Conservation (phyloP, 169 alveolate genomes). For the Plasmodium relictum region DNA sequence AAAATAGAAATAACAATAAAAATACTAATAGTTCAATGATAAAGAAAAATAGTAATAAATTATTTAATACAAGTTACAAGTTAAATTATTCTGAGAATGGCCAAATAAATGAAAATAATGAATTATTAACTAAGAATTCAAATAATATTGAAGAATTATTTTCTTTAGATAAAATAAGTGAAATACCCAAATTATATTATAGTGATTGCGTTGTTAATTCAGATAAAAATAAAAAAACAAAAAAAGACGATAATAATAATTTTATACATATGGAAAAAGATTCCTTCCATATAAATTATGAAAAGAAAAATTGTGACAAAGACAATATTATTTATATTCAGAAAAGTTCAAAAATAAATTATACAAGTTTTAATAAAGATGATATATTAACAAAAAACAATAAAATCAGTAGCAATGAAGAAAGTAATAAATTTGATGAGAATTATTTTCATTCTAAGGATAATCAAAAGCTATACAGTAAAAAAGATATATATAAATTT, state of each 20-base stretch:
- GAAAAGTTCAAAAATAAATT: too few relatives aligned
- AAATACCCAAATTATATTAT: too few relatives aligned
- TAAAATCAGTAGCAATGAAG: too few relatives aligned
- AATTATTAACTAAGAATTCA: not conserved
- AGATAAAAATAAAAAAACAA: not conserved
- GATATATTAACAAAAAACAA: too few relatives aligned
- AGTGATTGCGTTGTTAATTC: too few relatives aligned
- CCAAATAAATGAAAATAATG: not conserved
- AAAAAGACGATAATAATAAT: not conserved
- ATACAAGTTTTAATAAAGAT: too few relatives aligned
- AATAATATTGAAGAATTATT: not conserved
- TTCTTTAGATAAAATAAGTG: not conserved
- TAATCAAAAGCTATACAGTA: conserved; percentile 2
- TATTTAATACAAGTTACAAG: not conserved
- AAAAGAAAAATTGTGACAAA: too few relatives aligned
- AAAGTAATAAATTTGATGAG: too few relatives aligned
- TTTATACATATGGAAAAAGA: too few relatives aligned
- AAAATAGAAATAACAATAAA: not conserved
- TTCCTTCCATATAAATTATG: too few relatives aligned
- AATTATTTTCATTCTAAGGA: not conserved
- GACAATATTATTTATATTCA: too few relatives aligned
- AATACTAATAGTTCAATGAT: not conserved
- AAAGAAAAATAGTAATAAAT: not conserved
- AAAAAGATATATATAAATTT: conserved; percentile 52
- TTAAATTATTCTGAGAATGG: not conserved